phyloP scores from a whole-genome alignment of 805 yeast species.

The Saccharomycopsis selenospora region DNA sequence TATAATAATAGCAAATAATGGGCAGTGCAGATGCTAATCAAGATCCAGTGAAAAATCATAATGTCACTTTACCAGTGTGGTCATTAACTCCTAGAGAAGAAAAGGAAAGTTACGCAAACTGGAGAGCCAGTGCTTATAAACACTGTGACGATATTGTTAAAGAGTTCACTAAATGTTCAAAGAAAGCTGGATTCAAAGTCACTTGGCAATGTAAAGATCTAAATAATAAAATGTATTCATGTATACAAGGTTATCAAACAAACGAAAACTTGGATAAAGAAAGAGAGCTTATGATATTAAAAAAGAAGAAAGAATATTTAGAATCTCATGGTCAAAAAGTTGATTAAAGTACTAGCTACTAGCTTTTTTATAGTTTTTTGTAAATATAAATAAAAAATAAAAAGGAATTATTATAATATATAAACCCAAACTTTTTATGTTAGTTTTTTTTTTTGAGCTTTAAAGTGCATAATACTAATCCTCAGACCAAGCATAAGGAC shows the following conservation, averaged over 20 bases:
- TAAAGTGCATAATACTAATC: too few species aligned
- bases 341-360: too few species aligned
- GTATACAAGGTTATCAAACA: slow-evolving; percentile 55
- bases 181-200: slow-evolving; percentile 53
- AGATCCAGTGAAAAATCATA: slow-evolving; percentile 26
- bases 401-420: too few species aligned
- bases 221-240: slow-evolving; percentile 51
- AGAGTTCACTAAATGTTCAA: slow-evolving; percentile 61
- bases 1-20: too few species aligned
- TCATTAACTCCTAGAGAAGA: slow-evolving; percentile 71
- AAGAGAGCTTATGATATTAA: slow-evolving; percentile 54
- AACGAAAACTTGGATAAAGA: slow-evolving; percentile 62
- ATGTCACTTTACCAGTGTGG: slow-evolving; percentile 57
- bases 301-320: slow-evolving; percentile 38
- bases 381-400: too few species aligned
- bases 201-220: slow-evolving; percentile 59
- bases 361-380: too few species aligned
- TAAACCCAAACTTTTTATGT: too few species aligned
- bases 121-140: slow-evolving; percentile 61
- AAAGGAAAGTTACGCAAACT: slow-evolving; percentile 59
- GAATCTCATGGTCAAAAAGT: too few species aligned
- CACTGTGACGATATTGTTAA: slow-evolving; percentile 64
- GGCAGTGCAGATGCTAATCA: too few species aligned
- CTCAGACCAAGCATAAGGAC: slow-evolving; percentile 17
- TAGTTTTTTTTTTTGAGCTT: too few species aligned